Evolutionary conservation across 2,329 filamentous ascomycete genomes (phyloP).

Genomic region (Onygenales sp.): DNA sequence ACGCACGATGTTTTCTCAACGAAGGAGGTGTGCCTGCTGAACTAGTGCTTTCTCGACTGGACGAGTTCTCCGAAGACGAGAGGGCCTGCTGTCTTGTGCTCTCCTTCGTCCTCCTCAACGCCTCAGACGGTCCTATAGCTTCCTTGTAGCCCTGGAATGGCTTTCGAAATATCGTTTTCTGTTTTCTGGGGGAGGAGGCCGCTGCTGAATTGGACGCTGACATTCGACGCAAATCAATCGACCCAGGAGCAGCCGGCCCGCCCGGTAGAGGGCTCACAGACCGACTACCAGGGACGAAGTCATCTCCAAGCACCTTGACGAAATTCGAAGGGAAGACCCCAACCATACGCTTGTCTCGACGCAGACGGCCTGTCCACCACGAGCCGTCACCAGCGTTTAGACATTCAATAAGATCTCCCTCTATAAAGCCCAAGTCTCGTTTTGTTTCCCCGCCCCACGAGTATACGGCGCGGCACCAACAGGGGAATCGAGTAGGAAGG

Average conservation of each 20-base stretch:
- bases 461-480: conserved; percentile 84
- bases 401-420: conserved; percentile 96
- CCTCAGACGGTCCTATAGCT: conserved; percentile 31
- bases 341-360: conserved; percentile 79
- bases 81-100: conserved; percentile 8
- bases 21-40: background rate
- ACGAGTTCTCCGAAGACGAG: background rate
- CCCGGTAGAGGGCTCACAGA: conserved; percentile 44
- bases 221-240: conserved; percentile 11
- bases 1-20: conserved; percentile 25
- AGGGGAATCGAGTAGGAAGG: conserved; percentile 72
- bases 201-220: conserved; percentile 29
- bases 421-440: conserved; percentile 90
- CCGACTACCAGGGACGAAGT: conserved; percentile 61
- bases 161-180: conserved; percentile 52
- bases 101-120: conserved; percentile 23
- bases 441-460: conserved; percentile 95
- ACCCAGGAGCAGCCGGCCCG: background rate
- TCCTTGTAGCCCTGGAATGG: conserved; percentile 55
- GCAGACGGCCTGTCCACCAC: conserved; percentile 95
- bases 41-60: background rate
- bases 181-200: conserved; percentile 47
- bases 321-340: conserved; percentile 97
- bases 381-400: conserved; percentile 94
- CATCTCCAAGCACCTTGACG: conserved; percentile 76